Conservation (phyloP, 1,284 basidiomycete species). For the Melampsora americana region DNA sequence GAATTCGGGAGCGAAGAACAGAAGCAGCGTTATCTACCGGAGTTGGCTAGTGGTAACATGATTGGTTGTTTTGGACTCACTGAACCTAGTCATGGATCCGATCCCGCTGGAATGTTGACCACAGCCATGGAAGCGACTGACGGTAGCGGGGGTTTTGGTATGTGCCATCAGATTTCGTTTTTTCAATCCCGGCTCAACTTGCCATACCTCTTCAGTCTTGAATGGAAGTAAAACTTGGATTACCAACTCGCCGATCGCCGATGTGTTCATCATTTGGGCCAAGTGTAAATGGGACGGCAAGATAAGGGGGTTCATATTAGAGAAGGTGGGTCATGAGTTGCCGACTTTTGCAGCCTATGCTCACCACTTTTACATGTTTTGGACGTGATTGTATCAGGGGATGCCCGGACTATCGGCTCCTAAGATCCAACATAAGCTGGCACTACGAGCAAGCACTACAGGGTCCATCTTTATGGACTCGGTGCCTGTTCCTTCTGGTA, state of each 20-base stretch:
- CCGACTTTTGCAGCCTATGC: background rate
- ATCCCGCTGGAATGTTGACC: conserved; percentile 91
- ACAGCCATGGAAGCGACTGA: conserved; percentile 72
- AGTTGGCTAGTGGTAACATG: conserved; percentile 79
- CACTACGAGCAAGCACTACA: conserved; percentile 81
- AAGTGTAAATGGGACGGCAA: conserved; percentile 89
- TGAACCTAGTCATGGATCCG: conserved; percentile 93
- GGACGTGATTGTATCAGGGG: conserved; percentile 59
- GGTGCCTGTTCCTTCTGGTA: conserved; percentile 67
- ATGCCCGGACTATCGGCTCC: conserved; percentile 79
- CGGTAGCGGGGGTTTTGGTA: conserved; percentile 71
- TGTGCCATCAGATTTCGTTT: conserved; percentile 60
- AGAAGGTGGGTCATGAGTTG: conserved; percentile 64
- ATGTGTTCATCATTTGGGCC: conserved; percentile 89
- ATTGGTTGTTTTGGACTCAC: conserved; percentile 93
- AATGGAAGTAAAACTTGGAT: conserved; percentile 65
- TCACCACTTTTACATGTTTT: conserved; percentile 3
- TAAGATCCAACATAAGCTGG: conserved; percentile 86
- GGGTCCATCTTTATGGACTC: conserved; percentile 83
- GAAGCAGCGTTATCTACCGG: conserved; percentile 84
- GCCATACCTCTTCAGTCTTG: conserved; percentile 52
- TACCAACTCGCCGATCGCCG: conserved; percentile 63
- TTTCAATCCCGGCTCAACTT: conserved; percentile 63
- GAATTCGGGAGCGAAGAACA: conserved; percentile 85
- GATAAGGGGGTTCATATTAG: conserved; percentile 84